These are phyloP conservation scores for Hylodesmum podocarpum DNA, from an alignment of 306 rosid genomes.

Conservation along the genomic window DNA sequence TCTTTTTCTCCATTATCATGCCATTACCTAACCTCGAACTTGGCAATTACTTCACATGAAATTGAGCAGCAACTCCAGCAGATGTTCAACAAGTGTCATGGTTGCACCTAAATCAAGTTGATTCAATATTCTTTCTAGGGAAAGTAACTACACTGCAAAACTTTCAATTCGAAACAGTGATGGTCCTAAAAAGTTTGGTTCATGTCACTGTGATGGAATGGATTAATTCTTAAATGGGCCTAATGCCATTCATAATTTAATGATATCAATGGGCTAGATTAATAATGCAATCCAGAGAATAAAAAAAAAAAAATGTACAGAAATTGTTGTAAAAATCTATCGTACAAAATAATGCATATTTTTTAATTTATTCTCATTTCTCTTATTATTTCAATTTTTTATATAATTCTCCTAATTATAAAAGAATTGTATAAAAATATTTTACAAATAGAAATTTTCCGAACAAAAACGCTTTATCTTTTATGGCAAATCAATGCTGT, in stretches of 20 bases:
- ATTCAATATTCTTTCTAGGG: slow-evolving; percentile 20
- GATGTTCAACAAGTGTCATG: slow-evolving; percentile 15
- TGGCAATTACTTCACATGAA: not conserved
- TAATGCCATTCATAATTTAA: not conserved
- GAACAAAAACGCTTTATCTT: not conserved
- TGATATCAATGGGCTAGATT: too few species aligned
- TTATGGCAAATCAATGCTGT: not conserved
- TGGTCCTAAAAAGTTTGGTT: slow-evolving; percentile 19
- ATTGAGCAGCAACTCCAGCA: not conserved
- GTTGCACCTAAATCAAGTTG: slow-evolving; percentile 16
- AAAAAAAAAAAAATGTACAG: too few species aligned
- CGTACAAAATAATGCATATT: too few species aligned
- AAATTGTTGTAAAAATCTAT: too few species aligned
- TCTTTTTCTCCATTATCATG: not conserved
- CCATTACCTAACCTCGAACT: slow-evolving; percentile 5
- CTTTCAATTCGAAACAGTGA: not conserved
- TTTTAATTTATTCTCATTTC: too few species aligned
- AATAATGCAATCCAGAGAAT: too few species aligned
- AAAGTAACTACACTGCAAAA: not conserved
- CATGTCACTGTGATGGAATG: not conserved
- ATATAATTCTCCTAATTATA: too few species aligned
- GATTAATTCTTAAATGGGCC: slow-evolving; percentile 13
- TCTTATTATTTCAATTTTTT: not conserved
- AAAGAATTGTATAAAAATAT: too few species aligned
- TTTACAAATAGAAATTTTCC: not conserved